Evolutionary conservation across 1,284 basidiomycete genomes (phyloP).

Genomic region (Rhodofomes roseus): DNA sequence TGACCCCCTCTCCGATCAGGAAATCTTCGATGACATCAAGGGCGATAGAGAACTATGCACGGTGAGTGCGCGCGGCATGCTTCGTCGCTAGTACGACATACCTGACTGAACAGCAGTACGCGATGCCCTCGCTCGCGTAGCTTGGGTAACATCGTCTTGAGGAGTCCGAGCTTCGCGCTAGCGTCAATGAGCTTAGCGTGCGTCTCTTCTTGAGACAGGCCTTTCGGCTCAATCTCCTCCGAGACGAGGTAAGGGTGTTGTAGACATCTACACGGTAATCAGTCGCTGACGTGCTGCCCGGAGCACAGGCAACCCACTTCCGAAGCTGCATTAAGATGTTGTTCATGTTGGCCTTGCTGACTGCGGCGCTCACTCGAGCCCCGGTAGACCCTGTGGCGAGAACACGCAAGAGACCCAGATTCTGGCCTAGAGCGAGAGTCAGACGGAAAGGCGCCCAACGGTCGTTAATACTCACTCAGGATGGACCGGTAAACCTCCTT

Average conservation of each 20-base stretch:
- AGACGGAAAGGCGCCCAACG: neutral
- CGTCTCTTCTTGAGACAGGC: conserved; percentile 54
- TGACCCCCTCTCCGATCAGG: conserved; percentile 83
- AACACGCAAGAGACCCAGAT: conserved; percentile 60
- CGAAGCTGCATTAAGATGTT: conserved; percentile 86
- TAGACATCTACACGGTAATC: conserved; percentile 49
- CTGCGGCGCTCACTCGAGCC: conserved; percentile 31
- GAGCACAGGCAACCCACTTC: conserved; percentile 47
- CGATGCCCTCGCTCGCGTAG: conserved; percentile 90
- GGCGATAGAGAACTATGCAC: conserved; percentile 82
- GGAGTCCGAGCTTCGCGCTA: conserved; percentile 83
- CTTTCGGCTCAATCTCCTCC: conserved; percentile 76
- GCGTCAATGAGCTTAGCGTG: conserved; percentile 83
- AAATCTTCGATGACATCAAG: conserved; percentile 94
- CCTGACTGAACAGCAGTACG: conserved; percentile 96
- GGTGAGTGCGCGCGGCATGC: neutral
- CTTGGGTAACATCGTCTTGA: conserved; percentile 82
- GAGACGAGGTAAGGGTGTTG: conserved; percentile 92
- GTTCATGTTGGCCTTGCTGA: conserved; percentile 52
- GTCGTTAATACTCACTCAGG: conserved; percentile 47
- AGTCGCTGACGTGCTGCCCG: conserved; percentile 7
- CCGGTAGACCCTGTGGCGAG: conserved; percentile 39
- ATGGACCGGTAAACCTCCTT: conserved; percentile 88
- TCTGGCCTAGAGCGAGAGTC: conserved; percentile 48
- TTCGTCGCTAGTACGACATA: conserved; percentile 34